phyloP scores from a whole-genome alignment of 2,329 filamentous ascomycete genomes.

The Penicillium capsulatum region DNA sequence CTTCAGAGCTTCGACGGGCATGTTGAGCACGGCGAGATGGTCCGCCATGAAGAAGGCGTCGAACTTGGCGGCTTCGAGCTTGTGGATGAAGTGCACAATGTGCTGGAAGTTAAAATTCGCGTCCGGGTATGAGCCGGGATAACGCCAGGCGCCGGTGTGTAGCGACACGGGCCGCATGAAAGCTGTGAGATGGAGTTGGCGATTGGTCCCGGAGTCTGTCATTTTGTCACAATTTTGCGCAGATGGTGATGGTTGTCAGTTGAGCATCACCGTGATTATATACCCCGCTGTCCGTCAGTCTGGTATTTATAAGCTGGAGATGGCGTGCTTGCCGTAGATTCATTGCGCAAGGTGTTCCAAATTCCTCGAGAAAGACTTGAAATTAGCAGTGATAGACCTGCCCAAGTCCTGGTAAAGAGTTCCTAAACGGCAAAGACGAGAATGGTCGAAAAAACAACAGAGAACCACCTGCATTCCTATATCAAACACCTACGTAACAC shows the following conservation, averaged over 20 bases:
- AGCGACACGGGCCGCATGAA: constrained; percentile 58
- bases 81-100: constrained; percentile 52
- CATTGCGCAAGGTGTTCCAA: constrained; percentile 6
- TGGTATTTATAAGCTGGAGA: constrained; percentile 4
- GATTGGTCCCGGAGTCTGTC: constrained; percentile 12
- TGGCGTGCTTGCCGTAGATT: constrained; percentile 6
- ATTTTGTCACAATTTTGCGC: constrained; percentile 7
- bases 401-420: too few species aligned
- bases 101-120: constrained; percentile 57
- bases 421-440: too few species aligned
- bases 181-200: constrained; percentile 52
- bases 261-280: not conserved
- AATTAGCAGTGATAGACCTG: too few species aligned
- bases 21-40: constrained; percentile 53
- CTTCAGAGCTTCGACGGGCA: constrained; percentile 55
- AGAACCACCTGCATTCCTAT: too few species aligned
- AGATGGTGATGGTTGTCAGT: not conserved
- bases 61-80: constrained; percentile 53
- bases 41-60: constrained; percentile 58
- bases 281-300: not conserved
- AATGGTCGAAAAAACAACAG: too few species aligned
- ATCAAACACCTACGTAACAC: too few species aligned
- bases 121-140: constrained; percentile 52
- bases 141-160: constrained; percentile 56
- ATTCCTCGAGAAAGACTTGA: too few species aligned